Percentiles rank a stretch among this genome's conserved stretches.
phyloP scores from a whole-genome alignment of 306 rosid species.

The Rosa rugosa region DNA sequence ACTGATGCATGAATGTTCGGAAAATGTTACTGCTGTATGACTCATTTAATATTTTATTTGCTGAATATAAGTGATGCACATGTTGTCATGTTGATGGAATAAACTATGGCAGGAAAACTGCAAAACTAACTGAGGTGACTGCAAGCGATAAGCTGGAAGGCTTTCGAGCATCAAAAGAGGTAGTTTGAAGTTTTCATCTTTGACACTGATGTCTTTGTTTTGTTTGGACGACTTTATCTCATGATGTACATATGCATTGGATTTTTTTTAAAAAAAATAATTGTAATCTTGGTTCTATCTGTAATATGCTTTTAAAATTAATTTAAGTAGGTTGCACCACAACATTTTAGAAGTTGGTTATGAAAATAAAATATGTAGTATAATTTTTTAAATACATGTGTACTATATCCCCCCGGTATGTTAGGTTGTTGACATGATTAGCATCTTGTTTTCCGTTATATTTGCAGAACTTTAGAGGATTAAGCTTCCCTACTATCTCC shows the following conservation, averaged over 20 bases:
- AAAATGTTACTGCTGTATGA: not conserved
- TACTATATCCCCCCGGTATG: not conserved
- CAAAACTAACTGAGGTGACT: conserved; percentile 85
- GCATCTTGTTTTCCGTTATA: conserved; percentile 12
- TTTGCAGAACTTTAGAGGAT: conserved; percentile 87
- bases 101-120: conserved; percentile 52
- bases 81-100: not conserved
- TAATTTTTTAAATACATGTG: conserved; percentile 1
- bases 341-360: not conserved
- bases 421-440: conserved; percentile 11
- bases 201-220: not conserved
- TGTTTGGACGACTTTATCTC: not conserved
- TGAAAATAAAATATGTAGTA: conserved; percentile 6
- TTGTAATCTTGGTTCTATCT: not conserved
- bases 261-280: not conserved
- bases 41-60: not conserved
- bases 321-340: not conserved
- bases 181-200: conserved; percentile 26
- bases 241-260: not conserved
- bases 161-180: conserved; percentile 97
- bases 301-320: not conserved
- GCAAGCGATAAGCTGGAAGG: conserved; percentile 90
- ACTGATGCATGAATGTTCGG: not conserved
- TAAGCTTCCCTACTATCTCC: conserved; percentile 95
- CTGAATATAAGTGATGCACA: not conserved